Evolutionary conservation across 2,329 filamentous ascomycete species (phyloP).

Genomic region (Alternaria brassicae): DNA sequence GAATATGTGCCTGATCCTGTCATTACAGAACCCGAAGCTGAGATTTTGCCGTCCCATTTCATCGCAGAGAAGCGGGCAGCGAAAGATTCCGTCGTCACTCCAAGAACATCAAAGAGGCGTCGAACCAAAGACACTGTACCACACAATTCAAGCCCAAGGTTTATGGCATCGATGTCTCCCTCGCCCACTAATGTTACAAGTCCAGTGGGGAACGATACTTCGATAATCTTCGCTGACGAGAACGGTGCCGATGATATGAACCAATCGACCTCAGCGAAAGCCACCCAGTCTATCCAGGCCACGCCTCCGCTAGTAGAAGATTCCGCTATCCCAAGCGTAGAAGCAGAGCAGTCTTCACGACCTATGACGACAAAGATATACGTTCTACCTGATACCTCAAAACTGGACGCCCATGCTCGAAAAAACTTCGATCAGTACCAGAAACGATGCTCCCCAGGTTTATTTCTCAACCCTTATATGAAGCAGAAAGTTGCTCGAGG

Average conservation of each 20-base stretch:
- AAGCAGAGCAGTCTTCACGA: not conserved
- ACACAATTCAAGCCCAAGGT: not conserved
- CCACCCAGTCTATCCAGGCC: not conserved
- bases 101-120: conserved; percentile 12
- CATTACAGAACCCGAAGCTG: not conserved
- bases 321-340: not conserved
- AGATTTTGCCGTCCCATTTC: not conserved
- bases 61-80: conserved; percentile 15
- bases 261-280: not conserved
- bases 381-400: conserved; percentile 3
- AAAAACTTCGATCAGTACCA: conserved; percentile 39
- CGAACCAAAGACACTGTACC: not conserved
- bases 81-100: not conserved
- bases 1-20: not conserved
- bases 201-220: not conserved
- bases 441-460: conserved; percentile 43
- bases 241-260: not conserved
- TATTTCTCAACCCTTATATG: conserved; percentile 57
- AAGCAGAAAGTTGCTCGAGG: conserved; percentile 48
- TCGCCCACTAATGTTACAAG: not conserved
- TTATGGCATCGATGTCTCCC: not conserved
- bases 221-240: not conserved
- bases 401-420: conserved; percentile 17
- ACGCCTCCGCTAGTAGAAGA: not conserved
- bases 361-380: not conserved